phyloP scores from a whole-genome alignment of 495 filamentous ascomycete species.

The Penicillium alfredii region DNA sequence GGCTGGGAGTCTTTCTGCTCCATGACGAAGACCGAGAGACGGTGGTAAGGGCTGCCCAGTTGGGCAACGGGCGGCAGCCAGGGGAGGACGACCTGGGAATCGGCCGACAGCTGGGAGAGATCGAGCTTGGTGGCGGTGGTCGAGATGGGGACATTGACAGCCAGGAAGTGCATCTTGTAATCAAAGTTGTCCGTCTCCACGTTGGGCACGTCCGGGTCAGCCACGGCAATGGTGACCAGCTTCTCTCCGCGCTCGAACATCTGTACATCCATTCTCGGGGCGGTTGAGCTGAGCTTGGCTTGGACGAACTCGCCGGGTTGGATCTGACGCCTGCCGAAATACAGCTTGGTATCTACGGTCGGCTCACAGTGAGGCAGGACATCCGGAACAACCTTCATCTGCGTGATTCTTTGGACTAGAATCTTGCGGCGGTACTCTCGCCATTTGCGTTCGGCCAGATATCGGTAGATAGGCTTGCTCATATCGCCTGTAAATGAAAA shows the following conservation, averaged over 20 bases:
- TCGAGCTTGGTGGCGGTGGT: constrained; percentile 48
- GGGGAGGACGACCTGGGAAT: constrained; percentile 61
- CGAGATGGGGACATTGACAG: constrained; percentile 57
- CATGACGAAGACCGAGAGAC: constrained; percentile 74
- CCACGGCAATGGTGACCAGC: constrained; percentile 74
- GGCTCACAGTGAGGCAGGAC: constrained; percentile 82
- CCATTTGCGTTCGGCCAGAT: constrained; percentile 85
- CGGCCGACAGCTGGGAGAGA: constrained; percentile 45
- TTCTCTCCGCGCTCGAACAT: constrained; percentile 75
- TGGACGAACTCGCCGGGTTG: constrained; percentile 74
- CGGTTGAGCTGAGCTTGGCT: constrained; percentile 57
- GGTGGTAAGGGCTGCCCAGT: constrained; percentile 88
- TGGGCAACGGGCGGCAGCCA: constrained; percentile 85
- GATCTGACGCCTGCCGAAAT: constrained; percentile 62
- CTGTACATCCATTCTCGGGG: constrained; percentile 74
- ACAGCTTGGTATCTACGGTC: constrained; percentile 67
- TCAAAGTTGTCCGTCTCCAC: constrained; percentile 69
- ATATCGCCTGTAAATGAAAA: constrained; percentile 64
- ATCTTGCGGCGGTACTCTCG: constrained; percentile 67
- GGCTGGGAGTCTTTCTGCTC: constrained; percentile 60
- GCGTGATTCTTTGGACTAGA: constrained; percentile 77
- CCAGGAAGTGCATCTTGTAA: constrained; percentile 79
- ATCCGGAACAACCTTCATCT: constrained; percentile 89
- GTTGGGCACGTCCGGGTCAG: constrained; percentile 88
- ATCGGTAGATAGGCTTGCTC: constrained; percentile 94